Conservation (phyloP, 495 filamentous ascomycete species). For the Pseudotulostoma volvatum region DNA sequence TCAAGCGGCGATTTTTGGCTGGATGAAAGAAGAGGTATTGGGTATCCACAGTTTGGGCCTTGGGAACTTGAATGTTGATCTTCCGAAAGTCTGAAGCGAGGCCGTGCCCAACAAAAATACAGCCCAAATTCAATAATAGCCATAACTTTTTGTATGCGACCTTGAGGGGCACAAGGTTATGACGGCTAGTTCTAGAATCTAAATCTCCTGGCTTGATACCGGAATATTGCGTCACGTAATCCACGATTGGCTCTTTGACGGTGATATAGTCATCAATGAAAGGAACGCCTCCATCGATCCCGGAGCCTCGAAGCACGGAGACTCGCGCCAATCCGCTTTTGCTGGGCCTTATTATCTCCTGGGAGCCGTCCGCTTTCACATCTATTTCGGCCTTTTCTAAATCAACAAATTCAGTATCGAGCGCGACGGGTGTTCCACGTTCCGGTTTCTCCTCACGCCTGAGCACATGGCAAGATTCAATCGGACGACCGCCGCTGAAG, state of each 20-base stretch:
- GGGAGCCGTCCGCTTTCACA: conserved; percentile 76
- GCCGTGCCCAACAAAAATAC: conserved; percentile 85
- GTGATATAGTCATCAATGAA: conserved; percentile 97
- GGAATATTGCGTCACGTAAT: conserved; percentile 86
- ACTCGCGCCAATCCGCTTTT: conserved; percentile 75
- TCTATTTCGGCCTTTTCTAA: conserved; percentile 83
- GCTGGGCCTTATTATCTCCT: conserved; percentile 70
- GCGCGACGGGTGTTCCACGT: conserved; percentile 57
- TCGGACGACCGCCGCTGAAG: conserved; percentile 19
- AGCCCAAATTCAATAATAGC: conserved; percentile 88
- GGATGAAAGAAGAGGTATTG: conserved; percentile 65
- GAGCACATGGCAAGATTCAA: conserved; percentile 39
- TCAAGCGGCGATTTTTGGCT: conserved; percentile 54
- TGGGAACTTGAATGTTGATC: conserved; percentile 92
- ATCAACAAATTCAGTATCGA: conserved; percentile 92
- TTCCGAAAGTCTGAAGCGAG: conserved; percentile 88
- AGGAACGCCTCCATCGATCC: conserved; percentile 56
- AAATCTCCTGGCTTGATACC: conserved; percentile 77
- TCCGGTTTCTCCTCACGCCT: conserved; percentile 48
- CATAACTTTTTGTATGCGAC: conserved; percentile 94
- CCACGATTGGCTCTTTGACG: conserved; percentile 78
- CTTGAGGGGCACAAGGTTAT: conserved; percentile 75
- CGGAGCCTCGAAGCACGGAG: conserved; percentile 67
- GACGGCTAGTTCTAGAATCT: conserved; percentile 51
- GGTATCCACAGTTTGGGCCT: conserved; percentile 82